These are phyloP conservation scores for Fomitopsis schrenkii DNA, from an alignment of 1,284 basidiomycete genomes.

Conservation along the genomic window DNA sequence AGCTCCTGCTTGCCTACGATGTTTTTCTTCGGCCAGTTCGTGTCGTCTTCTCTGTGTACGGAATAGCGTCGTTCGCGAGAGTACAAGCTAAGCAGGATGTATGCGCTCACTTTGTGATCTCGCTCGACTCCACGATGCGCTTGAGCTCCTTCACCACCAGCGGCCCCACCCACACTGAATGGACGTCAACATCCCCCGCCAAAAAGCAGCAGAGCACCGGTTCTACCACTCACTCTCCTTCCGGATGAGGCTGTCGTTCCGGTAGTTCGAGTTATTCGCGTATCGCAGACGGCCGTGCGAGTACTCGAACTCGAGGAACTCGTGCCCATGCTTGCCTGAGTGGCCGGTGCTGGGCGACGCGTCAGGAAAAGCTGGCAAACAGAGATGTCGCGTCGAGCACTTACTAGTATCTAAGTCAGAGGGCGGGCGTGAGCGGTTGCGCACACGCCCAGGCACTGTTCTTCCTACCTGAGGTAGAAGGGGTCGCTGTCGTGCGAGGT, in stretches of 20 bases:
- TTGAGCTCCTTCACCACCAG: constrained; percentile 92
- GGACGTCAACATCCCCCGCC: not conserved
- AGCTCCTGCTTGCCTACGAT: constrained; percentile 97
- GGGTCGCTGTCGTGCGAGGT: constrained; percentile 58
- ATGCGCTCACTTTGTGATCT: constrained; percentile 83
- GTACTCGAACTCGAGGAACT: constrained; percentile 99
- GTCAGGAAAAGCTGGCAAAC: not conserved
- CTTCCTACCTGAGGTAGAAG: constrained; percentile 77
- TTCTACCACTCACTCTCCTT: constrained; percentile 84
- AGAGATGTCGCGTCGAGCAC: constrained; percentile 25
- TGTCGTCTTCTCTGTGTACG: constrained; percentile 86
- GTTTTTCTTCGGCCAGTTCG: constrained; percentile 98
- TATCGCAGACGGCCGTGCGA: constrained; percentile 94
- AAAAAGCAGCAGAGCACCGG: not conserved
- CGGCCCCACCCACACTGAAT: constrained; percentile 89
- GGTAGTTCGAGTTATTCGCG: constrained; percentile 99
- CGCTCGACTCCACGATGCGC: constrained; percentile 90
- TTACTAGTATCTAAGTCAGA: constrained; percentile 74
- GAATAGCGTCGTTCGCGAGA: not conserved
- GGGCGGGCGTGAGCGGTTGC: constrained; percentile 25
- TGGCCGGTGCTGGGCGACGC: constrained; percentile 75
- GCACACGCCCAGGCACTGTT: constrained; percentile 26
- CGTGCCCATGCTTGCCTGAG: constrained; percentile 94
- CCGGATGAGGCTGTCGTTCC: constrained; percentile 94
- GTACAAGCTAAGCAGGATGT: not conserved